Percentiles rank a stretch among this genome's conserved stretches.
These are phyloP conservation scores for Lotmaria passim DNA, from an alignment of 208 protist genomes.

Conservation along the genomic window DNA sequence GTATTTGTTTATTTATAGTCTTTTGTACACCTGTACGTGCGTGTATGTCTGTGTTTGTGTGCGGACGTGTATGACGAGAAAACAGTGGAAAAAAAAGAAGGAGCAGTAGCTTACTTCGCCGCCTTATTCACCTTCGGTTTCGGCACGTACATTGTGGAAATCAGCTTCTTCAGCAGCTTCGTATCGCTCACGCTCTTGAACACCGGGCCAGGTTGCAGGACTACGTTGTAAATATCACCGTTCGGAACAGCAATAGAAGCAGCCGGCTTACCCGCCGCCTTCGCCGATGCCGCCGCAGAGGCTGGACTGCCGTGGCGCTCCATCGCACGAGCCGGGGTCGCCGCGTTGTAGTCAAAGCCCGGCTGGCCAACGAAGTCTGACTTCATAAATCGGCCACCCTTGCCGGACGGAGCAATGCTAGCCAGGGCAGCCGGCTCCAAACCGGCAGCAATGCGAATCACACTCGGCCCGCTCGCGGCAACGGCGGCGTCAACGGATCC, in stretches of 20 bases:
- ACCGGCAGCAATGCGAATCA: slow-evolving; percentile 78
- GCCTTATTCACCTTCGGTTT: slow-evolving; percentile 53
- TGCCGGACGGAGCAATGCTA: slow-evolving; percentile 62
- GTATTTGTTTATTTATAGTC: not conserved
- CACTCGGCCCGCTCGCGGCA: slow-evolving; percentile 75
- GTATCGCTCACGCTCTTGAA: slow-evolving; percentile 77
- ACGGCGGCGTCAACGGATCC: slow-evolving; percentile 68
- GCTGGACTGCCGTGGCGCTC: not conserved
- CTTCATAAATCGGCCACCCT: slow-evolving; percentile 81
- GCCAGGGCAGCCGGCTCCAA: slow-evolving; percentile 49
- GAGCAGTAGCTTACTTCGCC: not conserved
- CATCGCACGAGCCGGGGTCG: slow-evolving; percentile 18
- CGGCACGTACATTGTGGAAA: slow-evolving; percentile 68
- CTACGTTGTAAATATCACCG: slow-evolving; percentile 62
- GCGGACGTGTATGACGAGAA: not conserved
- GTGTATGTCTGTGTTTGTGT: slow-evolving; percentile 10
- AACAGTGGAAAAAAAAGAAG: not conserved
- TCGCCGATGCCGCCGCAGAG: slow-evolving; percentile 14
- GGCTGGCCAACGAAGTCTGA: slow-evolving; percentile 75
- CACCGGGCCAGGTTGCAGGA: slow-evolving; percentile 53
- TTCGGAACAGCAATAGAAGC: slow-evolving; percentile 1
- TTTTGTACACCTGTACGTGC: not conserved
- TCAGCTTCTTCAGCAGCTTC: slow-evolving; percentile 58
- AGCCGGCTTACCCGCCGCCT: slow-evolving; percentile 1
- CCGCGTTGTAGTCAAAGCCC: slow-evolving; percentile 84